Evolutionary conservation across 129 eudicot species (phyloP).

Genomic region (Mikania micrantha): DNA sequence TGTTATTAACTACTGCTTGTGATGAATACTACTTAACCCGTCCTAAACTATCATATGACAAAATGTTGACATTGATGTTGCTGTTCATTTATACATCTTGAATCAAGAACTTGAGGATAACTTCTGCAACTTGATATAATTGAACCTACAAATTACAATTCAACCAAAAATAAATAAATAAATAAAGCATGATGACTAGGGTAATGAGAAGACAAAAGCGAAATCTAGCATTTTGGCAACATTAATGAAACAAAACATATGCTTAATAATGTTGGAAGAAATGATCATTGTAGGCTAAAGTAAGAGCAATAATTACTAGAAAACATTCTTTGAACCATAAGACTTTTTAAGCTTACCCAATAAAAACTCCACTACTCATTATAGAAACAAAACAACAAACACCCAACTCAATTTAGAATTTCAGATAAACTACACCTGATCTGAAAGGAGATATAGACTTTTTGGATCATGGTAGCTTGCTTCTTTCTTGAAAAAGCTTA

Average conservation of each 20-base stretch:
- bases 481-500: neutral
- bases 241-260: neutral
- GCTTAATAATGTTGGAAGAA: neutral
- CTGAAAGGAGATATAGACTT: neutral
- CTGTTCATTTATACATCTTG: neutral
- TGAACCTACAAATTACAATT: constrained; percentile 23
- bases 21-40: neutral
- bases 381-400: constrained; percentile 8
- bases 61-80: neutral
- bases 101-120: constrained; percentile 12
- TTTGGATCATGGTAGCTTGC: neutral
- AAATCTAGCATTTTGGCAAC: constrained; percentile 10
- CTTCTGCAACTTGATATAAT: constrained; percentile 2
- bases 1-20: constrained; percentile 8
- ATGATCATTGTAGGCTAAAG: constrained; percentile 1
- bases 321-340: neutral
- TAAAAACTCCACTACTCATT: neutral
- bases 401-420: neutral
- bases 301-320: neutral
- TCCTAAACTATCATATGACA: neutral
- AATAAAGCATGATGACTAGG: neutral
- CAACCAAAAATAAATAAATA: neutral
- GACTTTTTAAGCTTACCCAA: neutral
- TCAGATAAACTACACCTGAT: constrained; percentile 2
- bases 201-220: neutral